Evolutionary conservation across 768 basidiomycete genomes (phyloP), one percentile per base, ranked within the genome.

Genomic region (Exsudoporus frostii): DNA sequence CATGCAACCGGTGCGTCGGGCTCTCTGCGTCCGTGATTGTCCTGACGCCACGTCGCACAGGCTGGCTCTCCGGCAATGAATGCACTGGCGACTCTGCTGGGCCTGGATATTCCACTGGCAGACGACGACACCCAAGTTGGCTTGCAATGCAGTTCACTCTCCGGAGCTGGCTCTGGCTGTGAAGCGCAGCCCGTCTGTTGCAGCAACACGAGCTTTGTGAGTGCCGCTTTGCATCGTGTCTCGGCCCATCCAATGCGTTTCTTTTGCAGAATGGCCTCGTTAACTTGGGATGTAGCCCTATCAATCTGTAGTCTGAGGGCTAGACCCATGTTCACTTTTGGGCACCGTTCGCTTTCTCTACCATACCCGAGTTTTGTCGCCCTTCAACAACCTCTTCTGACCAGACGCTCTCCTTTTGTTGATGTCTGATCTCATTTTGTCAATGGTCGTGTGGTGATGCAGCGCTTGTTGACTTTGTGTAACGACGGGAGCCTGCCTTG

Each of bases 111-210:
- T 8, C 10, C 51, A 4, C 33, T 45, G 24, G 6, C 36, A 7
- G 30, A 33, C 5, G 46, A 37, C 30, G 3, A 53, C 30, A 48
- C 45, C 7, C 58, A 48, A 1, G 22, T 65, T 34, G 68, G 65
- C 43, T 29, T 61, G 39, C 14, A 38, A 17, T 67, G 66, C 57
- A 54, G 30, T 32, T 52, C 55, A 22, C 47, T 69, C 7, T 13
- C 55, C 36, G 63, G 60, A 57, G 58, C 63, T 67, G 68, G 67
- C 56, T 63, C 58, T 56, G 39, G 58, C 14, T 69, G 63, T 27
- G 20, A 45, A 25, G 30, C 57, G 11, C 54, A 59, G 10, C 48
- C 68, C 17, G 58, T 67, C 20, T 67, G 66, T 47, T 68, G 66
- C 55, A 56, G 54, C 49, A 39, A 55, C 8, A 51, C 63, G 13